These are phyloP conservation scores for Rehmannia glutinosa DNA, from an alignment of 257 asterid species.

Conservation along the genomic window DNA sequence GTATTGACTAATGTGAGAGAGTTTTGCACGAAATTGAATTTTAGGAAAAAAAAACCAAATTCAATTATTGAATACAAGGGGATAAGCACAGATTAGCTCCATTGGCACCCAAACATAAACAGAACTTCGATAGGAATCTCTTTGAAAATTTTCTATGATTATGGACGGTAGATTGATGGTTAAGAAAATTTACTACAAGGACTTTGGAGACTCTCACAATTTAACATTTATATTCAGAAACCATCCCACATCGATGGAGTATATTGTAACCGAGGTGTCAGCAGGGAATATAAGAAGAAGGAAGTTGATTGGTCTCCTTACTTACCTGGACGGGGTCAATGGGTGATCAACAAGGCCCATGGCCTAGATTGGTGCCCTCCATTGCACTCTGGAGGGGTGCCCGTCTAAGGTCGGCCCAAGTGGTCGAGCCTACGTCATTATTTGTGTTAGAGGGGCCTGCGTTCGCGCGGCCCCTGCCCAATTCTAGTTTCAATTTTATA, in stretches of 20 bases:
- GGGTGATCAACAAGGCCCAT: conserved; percentile 21
- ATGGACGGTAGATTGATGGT: too few relatives aligned
- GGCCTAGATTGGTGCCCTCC: conserved; percentile 38
- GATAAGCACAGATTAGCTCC: too few relatives aligned
- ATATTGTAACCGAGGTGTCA: not conserved
- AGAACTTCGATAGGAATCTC: too few relatives aligned
- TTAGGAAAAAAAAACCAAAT: too few relatives aligned
- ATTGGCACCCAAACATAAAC: too few relatives aligned
- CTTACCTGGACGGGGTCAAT: conserved; percentile 48
- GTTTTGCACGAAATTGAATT: too few relatives aligned
- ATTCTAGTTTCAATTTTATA: not conserved
- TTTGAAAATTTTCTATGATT: too few relatives aligned
- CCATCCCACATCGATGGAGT: not conserved
- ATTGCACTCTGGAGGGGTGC: conserved; percentile 32
- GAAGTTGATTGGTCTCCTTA: not conserved
- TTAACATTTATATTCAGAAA: too few relatives aligned
- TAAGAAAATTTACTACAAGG: too few relatives aligned
- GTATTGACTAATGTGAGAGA: too few relatives aligned
- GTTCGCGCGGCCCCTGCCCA: conserved; percentile 10
- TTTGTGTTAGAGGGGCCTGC: conserved; percentile 3
- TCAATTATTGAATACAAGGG: too few relatives aligned
- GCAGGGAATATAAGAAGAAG: not conserved
- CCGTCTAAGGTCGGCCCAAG: conserved; percentile 29
- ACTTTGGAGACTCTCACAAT: too few relatives aligned
- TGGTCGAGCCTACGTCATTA: not conserved